Base-by-base conservation (phyloP, 2,329 filamentous ascomycete species). In the Colletotrichum incanum region DNA sequence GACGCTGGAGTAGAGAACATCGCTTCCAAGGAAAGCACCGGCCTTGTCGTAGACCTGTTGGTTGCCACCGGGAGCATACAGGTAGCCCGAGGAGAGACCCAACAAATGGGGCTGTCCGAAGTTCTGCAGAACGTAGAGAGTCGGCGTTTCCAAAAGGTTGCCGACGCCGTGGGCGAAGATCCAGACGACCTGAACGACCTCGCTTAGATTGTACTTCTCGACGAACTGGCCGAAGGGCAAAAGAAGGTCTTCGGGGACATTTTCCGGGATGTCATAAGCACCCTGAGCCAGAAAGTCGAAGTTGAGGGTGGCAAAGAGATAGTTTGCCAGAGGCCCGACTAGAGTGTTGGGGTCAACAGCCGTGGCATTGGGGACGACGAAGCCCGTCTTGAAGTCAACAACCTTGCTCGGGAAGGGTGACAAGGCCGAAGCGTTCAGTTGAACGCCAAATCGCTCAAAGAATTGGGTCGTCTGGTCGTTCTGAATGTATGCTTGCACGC, bases 361-460 rank as follows among this genome's bases (percentile, higher is more conserved):
- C 5, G 73, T 64, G 37, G 67, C 70, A 5, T 74, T 74, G 43
- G 73, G 73, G 16, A 74, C 31, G 41, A 59, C 58, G 12, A 58
- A 64, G 9, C 73, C 73, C 2, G 63, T 74, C 65, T 73, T 74
- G 71, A 74, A 74, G 63, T 74, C 73, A 41, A 52, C 56, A 41
- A 71, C 28, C 55, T 26, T 65, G 67, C 62, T 71, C n/a, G 71
- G 71, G 70, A 72, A 69, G 8, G 70, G 70, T 2, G 70, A 72
- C 3, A 72, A 5, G 3, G 14, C 55, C 4, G 71, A 73, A 9
- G 61, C 16, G 37, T 71, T 73, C 50, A 71, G 49, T 20, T 49
- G 34, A 7, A 88, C 77, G 47, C 81, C 80, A 69, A 88, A 83
- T 56, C 84, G 82, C 9, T 74, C 76, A 74, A 88, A 87, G 78